Conservation (phyloP, 2,329 filamentous ascomycete genomes). For the Dothidotthia symphoricarpi region DNA sequence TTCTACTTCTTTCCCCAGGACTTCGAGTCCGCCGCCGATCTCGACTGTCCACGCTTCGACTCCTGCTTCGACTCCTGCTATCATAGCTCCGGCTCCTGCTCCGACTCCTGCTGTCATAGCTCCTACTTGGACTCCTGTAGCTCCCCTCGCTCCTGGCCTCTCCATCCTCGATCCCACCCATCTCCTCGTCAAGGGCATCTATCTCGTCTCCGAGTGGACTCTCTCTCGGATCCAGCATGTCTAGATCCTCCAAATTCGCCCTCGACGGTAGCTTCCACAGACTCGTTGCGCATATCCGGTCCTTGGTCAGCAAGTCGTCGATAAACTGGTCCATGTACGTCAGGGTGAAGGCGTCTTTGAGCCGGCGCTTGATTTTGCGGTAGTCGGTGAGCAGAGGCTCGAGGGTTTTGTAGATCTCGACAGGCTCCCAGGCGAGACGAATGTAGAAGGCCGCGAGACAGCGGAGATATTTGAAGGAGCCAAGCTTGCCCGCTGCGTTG, state of each 20-base stretch:
- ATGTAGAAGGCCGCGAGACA: constrained; percentile 91
- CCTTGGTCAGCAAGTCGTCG: constrained; percentile 85
- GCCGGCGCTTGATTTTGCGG: constrained; percentile 77
- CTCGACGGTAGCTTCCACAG: constrained; percentile 87
- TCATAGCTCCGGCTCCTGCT: constrained; percentile 6
- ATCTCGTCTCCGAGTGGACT: constrained; percentile 77
- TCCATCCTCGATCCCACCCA: constrained; percentile 12
- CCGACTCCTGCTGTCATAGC: constrained; percentile 10
- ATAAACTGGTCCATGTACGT: constrained; percentile 90
- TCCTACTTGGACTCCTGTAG: constrained; percentile 11
- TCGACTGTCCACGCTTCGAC: not conserved
- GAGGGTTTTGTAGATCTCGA: constrained; percentile 74
- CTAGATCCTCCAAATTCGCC: constrained; percentile 81
- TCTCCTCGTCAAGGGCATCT: constrained; percentile 53
- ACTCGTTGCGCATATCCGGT: constrained; percentile 86
- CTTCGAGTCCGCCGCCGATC: constrained; percentile 5
- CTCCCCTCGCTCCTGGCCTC: constrained; percentile 16
- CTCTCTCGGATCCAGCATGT: constrained; percentile 78
- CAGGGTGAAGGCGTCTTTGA: constrained; percentile 69
- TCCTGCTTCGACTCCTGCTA: constrained; percentile 7
- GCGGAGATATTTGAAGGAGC: constrained; percentile 72
- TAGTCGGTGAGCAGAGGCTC: constrained; percentile 82
- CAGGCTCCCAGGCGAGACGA: constrained; percentile 78
- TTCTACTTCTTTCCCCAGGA: constrained; percentile 1
- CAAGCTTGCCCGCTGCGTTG: constrained; percentile 29